These are phyloP conservation scores for Peronospora belbahrii DNA, from an alignment of 352 stramenopile species.

Conservation along the genomic window DNA sequence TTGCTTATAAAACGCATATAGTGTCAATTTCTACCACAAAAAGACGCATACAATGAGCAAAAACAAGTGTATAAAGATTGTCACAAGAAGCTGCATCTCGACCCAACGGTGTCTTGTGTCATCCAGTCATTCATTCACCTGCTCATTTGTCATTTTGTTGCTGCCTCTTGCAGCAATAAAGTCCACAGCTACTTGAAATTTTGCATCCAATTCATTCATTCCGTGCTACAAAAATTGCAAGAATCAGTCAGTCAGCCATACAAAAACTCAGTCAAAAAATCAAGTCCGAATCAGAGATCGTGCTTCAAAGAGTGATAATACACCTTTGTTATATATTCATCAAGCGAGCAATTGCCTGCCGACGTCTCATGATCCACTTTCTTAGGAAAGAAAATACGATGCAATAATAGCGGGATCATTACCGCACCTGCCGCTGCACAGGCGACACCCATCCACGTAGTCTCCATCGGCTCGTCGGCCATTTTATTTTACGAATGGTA, in stretches of 20 bases:
- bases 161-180: slow-evolving; percentile 39
- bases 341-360: slow-evolving; percentile 32
- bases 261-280: slow-evolving; percentile 1
- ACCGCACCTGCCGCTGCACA: slow-evolving; percentile 26
- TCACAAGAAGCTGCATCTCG: neutral
- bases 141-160: slow-evolving; percentile 55
- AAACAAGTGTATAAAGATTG: no score
- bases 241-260: slow-evolving; percentile 2
- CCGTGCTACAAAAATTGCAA: slow-evolving; percentile 32
- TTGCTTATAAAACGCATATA: slow-evolving; percentile 84
- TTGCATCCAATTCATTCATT: slow-evolving; percentile 51
- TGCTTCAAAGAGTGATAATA: no score
- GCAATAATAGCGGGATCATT: slow-evolving; percentile 43
- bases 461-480: slow-evolving; percentile 18
- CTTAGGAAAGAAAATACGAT: slow-evolving; percentile 44
- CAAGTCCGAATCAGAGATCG: no score
- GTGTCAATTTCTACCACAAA: slow-evolving; percentile 43
- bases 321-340: slow-evolving; percentile 48
- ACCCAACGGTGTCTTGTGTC: no score
- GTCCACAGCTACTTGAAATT: slow-evolving; percentile 67
- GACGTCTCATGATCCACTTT: slow-evolving; percentile 24
- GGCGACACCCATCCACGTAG: slow-evolving; percentile 34
- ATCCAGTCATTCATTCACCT: slow-evolving; percentile 27
- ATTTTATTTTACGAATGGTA: slow-evolving; percentile 9
- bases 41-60: no score